Percentiles rank a stretch among this genome's conserved stretches.
These are phyloP conservation scores for Setaria viridis DNA, from an alignment of 202 grass and related monocot species.

Conservation along the genomic window DNA sequence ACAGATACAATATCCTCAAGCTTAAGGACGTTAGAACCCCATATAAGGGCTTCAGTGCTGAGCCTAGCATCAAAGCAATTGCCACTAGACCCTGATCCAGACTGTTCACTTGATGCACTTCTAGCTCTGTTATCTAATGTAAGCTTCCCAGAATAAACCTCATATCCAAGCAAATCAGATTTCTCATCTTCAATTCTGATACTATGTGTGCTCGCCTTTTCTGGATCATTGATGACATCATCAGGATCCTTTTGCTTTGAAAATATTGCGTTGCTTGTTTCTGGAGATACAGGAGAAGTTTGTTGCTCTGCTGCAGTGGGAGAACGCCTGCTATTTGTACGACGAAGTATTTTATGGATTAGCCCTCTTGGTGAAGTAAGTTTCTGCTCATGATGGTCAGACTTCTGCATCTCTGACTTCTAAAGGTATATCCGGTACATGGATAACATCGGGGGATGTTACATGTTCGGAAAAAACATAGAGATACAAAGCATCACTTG, in stretches of 20 bases:
- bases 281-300: conserved; percentile 66
- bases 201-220: conserved; percentile 54
- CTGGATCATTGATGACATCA: conserved; percentile 56
- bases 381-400: conserved; percentile 67
- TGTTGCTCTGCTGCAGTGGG: conserved; percentile 59
- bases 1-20: conserved; percentile 82
- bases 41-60: conserved; percentile 74
- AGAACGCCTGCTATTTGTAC: conserved; percentile 64
- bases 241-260: conserved; percentile 56
- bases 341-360: conserved; percentile 63
- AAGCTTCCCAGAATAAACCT: conserved; percentile 82
- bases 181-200: conserved; percentile 79
- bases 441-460: conserved; percentile 41
- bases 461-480: conserved; percentile 45
- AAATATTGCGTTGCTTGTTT: conserved; percentile 67
- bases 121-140: conserved; percentile 63
- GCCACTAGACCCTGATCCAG: conserved; percentile 50
- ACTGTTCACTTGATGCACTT: conserved; percentile 57
- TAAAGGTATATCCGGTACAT: conserved; percentile 49
- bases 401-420: conserved; percentile 71
- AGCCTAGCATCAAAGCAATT: conserved; percentile 73
- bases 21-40: conserved; percentile 69
- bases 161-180: conserved; percentile 74
- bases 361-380: conserved; percentile 72
- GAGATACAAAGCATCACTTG: conserved; percentile 37